A percentile compares a stretch with the other conserved stretches of the same genome.
These are phyloP conservation scores for Diaporthe vexans DNA, from an alignment of 2,329 filamentous ascomycete species.

Conservation along the genomic window DNA sequence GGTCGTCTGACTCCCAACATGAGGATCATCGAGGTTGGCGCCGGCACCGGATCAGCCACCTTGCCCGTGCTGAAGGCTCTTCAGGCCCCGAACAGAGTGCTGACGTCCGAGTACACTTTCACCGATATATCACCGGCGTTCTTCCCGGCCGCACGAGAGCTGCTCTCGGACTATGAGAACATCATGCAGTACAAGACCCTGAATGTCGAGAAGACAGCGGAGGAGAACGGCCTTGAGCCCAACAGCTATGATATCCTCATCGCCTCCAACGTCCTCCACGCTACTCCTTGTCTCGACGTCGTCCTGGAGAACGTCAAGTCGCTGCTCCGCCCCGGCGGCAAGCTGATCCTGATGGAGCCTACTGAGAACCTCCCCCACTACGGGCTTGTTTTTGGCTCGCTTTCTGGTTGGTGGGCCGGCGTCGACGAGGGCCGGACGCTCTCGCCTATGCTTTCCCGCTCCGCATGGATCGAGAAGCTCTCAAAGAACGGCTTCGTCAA, in stretches of 20 bases:
- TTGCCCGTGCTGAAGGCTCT: slow-evolving; percentile 1
- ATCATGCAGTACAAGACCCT: slow-evolving; percentile 48
- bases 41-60: slow-evolving; percentile 4
- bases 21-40: slow-evolving; percentile 34
- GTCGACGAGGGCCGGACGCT: not conserved
- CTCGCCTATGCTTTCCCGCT: not conserved
- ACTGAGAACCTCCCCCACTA: slow-evolving; percentile 19
- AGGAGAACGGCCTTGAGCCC: slow-evolving; percentile 49
- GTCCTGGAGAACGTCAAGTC: slow-evolving; percentile 46
- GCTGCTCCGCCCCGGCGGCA: slow-evolving; percentile 53
- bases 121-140: slow-evolving; percentile 57
- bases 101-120: slow-evolving; percentile 52
- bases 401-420: slow-evolving; percentile 53
- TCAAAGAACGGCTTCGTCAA: not conserved
- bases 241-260: slow-evolving; percentile 50
- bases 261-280: slow-evolving; percentile 49
- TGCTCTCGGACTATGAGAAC: slow-evolving; percentile 45
- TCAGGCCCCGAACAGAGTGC: not conserved
- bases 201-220: slow-evolving; percentile 48
- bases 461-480: not conserved
- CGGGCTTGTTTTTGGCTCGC: slow-evolving; percentile 50
- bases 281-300: slow-evolving; percentile 44
- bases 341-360: slow-evolving; percentile 46
- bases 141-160: slow-evolving; percentile 52
- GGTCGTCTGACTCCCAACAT: slow-evolving; percentile 45